phyloP scores from a whole-genome alignment of 176 grass and related monocot species.

The Elaeis guineensis region DNA sequence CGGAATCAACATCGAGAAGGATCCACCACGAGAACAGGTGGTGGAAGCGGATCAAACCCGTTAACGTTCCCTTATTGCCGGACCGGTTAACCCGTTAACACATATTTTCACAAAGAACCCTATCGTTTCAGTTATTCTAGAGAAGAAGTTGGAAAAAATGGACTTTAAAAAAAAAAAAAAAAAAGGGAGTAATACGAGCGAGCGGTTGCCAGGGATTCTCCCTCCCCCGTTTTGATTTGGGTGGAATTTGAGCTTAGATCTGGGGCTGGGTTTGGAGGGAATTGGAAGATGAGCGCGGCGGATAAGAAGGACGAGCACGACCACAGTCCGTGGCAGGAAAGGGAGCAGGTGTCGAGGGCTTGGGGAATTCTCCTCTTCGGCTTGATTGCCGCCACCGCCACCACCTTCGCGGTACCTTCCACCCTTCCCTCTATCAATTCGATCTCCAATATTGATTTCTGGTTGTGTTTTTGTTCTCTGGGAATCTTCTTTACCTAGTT shows the following conservation, averaged over 20 bases:
- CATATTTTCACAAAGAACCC: too few species aligned
- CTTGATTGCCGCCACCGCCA: conserved; percentile 68
- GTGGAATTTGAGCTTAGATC: not conserved
- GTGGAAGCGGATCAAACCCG: too few species aligned
- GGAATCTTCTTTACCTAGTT: too few species aligned
- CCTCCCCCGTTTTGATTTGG: not conserved
- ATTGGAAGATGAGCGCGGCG: not conserved
- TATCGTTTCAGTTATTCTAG: not conserved
- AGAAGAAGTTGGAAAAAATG: conserved; percentile 20
- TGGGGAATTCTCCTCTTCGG: conserved; percentile 81
- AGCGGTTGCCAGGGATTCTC: too few species aligned
- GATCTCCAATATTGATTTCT: too few species aligned
- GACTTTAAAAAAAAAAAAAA: conserved; percentile 10
- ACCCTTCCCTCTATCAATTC: not conserved
- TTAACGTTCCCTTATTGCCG: too few species aligned
- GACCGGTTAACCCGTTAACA: too few species aligned
- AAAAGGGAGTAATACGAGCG: not conserved
- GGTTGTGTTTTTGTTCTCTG: too few species aligned
- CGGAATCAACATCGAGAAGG: conserved; percentile 17
- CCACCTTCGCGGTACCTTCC: conserved; percentile 44
- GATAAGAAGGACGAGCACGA: conserved; percentile 17
- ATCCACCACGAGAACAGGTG: not conserved
- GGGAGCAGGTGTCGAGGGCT: conserved; percentile 40
- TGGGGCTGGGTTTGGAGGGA: too few species aligned
- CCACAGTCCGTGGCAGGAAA: conserved; percentile 22